These are phyloP conservation scores for Albophoma yamanashiensis DNA, from an alignment of 2,329 filamentous ascomycete genomes.

Conservation along the genomic window DNA sequence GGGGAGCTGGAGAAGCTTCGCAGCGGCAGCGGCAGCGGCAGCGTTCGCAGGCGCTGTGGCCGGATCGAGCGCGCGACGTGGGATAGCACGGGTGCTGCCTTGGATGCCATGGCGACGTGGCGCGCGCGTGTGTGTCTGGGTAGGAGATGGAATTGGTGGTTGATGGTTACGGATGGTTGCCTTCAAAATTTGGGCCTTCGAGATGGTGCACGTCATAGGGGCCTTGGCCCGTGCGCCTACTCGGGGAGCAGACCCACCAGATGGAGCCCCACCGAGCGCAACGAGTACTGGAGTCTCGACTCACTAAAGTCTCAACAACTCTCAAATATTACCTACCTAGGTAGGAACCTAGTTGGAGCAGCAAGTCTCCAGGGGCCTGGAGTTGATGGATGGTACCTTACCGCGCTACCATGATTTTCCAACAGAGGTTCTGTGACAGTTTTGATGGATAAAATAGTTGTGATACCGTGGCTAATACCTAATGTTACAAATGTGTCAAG, in stretches of 20 bases:
- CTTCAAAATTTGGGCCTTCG: neutral
- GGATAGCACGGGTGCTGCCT: constrained; percentile 6
- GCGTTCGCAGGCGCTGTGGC: constrained; percentile 5
- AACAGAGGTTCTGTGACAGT: too few relatives aligned
- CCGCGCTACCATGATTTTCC: too few relatives aligned
- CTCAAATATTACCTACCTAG: too few relatives aligned
- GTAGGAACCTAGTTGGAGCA: too few relatives aligned
- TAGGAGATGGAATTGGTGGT: neutral
- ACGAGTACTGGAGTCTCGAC: too few relatives aligned
- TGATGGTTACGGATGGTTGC: neutral
- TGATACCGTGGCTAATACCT: too few relatives aligned
- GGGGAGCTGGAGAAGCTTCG: constrained; percentile 4
- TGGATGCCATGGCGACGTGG: constrained; percentile 16
- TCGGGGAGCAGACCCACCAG: neutral
- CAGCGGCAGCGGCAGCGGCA: constrained; percentile 9
- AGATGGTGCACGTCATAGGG: neutral
- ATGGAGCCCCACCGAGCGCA: neutral
- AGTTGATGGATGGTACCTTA: too few relatives aligned
- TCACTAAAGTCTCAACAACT: too few relatives aligned
- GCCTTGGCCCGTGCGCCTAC: neutral
- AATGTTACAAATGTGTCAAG: too few relatives aligned
- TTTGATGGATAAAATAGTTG: too few relatives aligned
- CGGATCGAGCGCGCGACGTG: constrained; percentile 5
- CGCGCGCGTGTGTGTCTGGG: neutral
- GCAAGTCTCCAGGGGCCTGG: too few relatives aligned